Conservation (phyloP, 257 asterid species). For the Scutellaria baicalensis region DNA sequence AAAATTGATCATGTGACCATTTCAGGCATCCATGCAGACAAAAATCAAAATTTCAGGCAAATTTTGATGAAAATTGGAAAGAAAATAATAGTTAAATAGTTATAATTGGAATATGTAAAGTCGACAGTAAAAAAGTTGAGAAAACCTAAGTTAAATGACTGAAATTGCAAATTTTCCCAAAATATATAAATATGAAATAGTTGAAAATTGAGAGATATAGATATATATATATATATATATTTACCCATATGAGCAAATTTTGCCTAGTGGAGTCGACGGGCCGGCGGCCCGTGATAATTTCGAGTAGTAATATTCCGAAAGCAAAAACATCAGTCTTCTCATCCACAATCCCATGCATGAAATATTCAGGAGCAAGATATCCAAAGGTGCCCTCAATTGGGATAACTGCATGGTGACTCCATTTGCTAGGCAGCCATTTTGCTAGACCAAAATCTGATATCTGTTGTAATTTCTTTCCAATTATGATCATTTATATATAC, state of each 20-base stretch:
- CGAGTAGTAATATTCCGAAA: slow-evolving; percentile 75
- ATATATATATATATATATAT: no score
- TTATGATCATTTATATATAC: neutral
- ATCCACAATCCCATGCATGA: slow-evolving; percentile 85
- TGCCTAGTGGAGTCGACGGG: slow-evolving; percentile 59
- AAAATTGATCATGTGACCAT: no score
- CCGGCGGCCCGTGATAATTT: slow-evolving; percentile 71
- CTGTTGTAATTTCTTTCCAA: slow-evolving; percentile 14
- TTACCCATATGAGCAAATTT: slow-evolving; percentile 73
- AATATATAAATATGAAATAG: no score
- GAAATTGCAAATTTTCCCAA: no score
- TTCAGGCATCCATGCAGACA: no score
- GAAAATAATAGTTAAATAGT: no score
- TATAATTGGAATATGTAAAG: no score
- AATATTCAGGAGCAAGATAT: slow-evolving; percentile 80
- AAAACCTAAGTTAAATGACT: no score
- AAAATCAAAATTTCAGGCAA: no score
- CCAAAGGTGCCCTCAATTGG: slow-evolving; percentile 92
- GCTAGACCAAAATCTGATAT: slow-evolving; percentile 90
- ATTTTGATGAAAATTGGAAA: no score
- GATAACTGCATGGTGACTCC: slow-evolving; percentile 75
- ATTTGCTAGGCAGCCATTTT: slow-evolving; percentile 79
- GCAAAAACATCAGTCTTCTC: slow-evolving; percentile 82
- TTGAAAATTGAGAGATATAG: neutral
- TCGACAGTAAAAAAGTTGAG: no score